These are phyloP conservation scores for Striga hermonthica DNA, from an alignment of 305 asterid genomes.

Conservation along the genomic window DNA sequence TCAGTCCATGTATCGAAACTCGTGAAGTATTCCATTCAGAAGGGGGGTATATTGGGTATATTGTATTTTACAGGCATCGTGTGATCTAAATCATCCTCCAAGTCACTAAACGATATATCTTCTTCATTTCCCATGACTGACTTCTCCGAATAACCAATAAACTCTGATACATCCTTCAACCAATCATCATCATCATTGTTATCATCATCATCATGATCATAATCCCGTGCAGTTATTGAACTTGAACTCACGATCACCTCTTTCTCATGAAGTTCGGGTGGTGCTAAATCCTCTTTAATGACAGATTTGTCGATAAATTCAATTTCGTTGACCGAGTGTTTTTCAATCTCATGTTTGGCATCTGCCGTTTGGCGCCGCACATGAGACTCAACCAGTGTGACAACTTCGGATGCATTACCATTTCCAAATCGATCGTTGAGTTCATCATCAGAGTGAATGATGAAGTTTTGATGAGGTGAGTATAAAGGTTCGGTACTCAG, in stretches of 20 bases:
- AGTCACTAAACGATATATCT: constrained; percentile 94
- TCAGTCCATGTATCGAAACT: constrained; percentile 24
- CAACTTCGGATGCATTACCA: too few species aligned
- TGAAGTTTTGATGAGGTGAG: constrained; percentile 46
- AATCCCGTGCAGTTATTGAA: constrained; percentile 38
- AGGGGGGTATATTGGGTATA: constrained; percentile 8
- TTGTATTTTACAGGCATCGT: constrained; percentile 49
- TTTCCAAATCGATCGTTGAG: constrained; percentile 32
- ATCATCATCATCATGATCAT: constrained; percentile 56
- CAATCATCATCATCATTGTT: constrained; percentile 72
- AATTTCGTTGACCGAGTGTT: constrained; percentile 43
- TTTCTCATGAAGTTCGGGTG: constrained; percentile 43
- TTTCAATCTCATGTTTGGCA: constrained; percentile 52
- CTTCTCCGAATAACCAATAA: constrained; percentile 53
- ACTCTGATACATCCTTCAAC: constrained; percentile 74
- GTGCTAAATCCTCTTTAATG: constrained; percentile 48
- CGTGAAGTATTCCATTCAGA: constrained; percentile 32
- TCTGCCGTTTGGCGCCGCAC: too few species aligned
- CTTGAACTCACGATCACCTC: constrained; percentile 40
- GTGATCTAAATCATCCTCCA: constrained; percentile 80
- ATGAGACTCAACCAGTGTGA: too few species aligned
- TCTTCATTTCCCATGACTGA: constrained; percentile 58
- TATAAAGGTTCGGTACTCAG: constrained; percentile 40
- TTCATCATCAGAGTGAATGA: constrained; percentile 43
- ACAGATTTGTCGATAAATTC: constrained; percentile 57